Percentiles rank a stretch among this genome's conserved stretches.
These are phyloP conservation scores for Nitzschia sp. DNA, from an alignment of 108 stramenopile genomes.

Conservation along the genomic window DNA sequence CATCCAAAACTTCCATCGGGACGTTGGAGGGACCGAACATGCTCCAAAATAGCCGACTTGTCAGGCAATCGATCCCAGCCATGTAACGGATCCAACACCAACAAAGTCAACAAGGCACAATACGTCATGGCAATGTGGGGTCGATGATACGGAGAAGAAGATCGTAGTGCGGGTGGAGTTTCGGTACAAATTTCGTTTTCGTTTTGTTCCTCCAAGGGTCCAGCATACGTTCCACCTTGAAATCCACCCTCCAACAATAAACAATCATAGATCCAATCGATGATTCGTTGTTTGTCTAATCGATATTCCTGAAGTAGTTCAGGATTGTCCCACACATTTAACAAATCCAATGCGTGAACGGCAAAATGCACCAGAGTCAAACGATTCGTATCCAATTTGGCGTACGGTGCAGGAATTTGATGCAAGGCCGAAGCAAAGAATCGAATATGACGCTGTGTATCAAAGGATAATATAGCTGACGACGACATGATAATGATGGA, in stretches of 20 bases:
- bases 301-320: slow-evolving; percentile 14
- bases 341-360: slow-evolving; percentile 68
- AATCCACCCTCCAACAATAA: slow-evolving; percentile 3
- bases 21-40: slow-evolving; percentile 21
- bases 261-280: slow-evolving; percentile 68
- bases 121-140: slow-evolving; percentile 86
- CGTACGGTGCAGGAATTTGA: slow-evolving; percentile 53
- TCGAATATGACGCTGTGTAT: slow-evolving; percentile 55
- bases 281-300: slow-evolving; percentile 42
- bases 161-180: neutral
- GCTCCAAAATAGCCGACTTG: neutral
- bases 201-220: slow-evolving; percentile 2
- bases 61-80: slow-evolving; percentile 10
- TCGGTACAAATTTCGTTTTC: neutral
- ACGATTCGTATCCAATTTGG: slow-evolving; percentile 68
- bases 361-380: slow-evolving; percentile 76
- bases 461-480: slow-evolving; percentile 35
- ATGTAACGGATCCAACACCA: slow-evolving; percentile 34
- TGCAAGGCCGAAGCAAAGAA: slow-evolving; percentile 61
- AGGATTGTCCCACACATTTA: slow-evolving; percentile 44
- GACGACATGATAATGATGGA: neutral
- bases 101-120: slow-evolving; percentile 71
- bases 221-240: slow-evolving; percentile 2
- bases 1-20: slow-evolving; percentile 45
- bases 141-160: slow-evolving; percentile 35